A percentile compares a stretch with the other conserved stretches of the same genome.
These are phyloP conservation scores for Ogataea paraovalis DNA, from an alignment of 805 yeast genomes.

Conservation along the genomic window DNA sequence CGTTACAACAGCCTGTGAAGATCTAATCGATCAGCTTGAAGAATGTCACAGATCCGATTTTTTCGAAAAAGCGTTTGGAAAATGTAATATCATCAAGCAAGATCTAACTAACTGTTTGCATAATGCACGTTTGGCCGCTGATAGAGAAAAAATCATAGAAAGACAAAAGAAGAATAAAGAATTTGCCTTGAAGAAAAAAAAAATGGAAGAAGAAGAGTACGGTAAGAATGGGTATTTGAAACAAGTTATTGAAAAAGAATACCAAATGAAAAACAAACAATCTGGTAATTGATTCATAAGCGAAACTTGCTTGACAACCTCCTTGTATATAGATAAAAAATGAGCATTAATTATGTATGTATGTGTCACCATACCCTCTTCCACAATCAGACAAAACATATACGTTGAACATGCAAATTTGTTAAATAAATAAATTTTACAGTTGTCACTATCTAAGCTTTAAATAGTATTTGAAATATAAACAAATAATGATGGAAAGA, in stretches of 20 bases:
- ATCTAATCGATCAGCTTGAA: slow-evolving; percentile 81
- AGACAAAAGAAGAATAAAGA: slow-evolving; percentile 54
- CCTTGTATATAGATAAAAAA: neutral
- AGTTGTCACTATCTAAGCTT: too few relatives aligned
- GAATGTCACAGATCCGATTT: slow-evolving; percentile 78
- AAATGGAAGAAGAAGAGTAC: slow-evolving; percentile 69
- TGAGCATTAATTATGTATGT: neutral
- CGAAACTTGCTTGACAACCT: too few relatives aligned
- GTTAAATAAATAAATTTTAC: too few relatives aligned
- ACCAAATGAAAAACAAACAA: slow-evolving; percentile 24
- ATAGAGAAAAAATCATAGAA: slow-evolving; percentile 49
- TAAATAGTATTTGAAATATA: neutral
- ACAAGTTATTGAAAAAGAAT: slow-evolving; percentile 56
- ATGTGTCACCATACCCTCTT: too few relatives aligned
- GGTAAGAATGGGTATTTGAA: slow-evolving; percentile 72
- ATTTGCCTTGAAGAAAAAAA: slow-evolving; percentile 53
- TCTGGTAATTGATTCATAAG: too few relatives aligned
- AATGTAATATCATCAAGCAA: slow-evolving; percentile 80
- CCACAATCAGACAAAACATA: too few relatives aligned
- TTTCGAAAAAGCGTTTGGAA: slow-evolving; percentile 68
- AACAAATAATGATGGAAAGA: neutral
- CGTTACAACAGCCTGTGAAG: slow-evolving; percentile 55
- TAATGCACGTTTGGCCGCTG: slow-evolving; percentile 62
- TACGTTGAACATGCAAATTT: too few relatives aligned
- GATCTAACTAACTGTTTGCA: slow-evolving; percentile 78